Base-by-base conservation (phyloP, 208 protist species). In the Trypanosomatidae sp. region DNA sequence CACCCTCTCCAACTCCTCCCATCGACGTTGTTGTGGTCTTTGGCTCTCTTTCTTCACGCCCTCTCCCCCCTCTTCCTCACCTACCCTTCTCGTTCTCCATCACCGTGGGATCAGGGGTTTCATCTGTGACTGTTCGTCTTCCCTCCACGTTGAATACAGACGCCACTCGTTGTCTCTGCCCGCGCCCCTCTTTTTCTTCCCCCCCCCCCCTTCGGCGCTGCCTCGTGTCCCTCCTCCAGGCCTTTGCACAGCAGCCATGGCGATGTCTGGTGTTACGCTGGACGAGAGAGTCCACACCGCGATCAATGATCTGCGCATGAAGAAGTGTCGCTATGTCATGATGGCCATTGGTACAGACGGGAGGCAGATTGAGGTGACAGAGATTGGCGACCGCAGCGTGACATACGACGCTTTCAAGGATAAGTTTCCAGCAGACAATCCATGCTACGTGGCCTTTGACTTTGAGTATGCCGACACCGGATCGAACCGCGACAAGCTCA, bases 361-460 rank as follows among this genome's bases (percentile, higher is more conserved):
- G 75, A 94, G 82, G 66, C 67, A 90, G 71, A 95, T 98, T 70
- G 86, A 87, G 50, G 83, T 98, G 30, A 82, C 87, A 17, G 76
- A 91, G 62, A 82, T 85, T 1, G 92, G 87, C 44, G 66, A 50
- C 19, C 60, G 86, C n/a, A 41, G 47, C 30, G 75, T 85, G 5
- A 90, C 80, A 49, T 99, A 91, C 77, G 83, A 88, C 22, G 79
- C 93, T 13, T 97, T 99, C 77, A 53, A 86, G 22, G 62, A 22
- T 0, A 81, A 88, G 64, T 77, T 98, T 36, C 77, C 87, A 71
- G 41, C 80, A 15, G 75, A 82, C 41, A 77, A 92, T 69, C 95
- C 95, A 53, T 90, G 90, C 71, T 98, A 98, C 81, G 92, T 83
- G 72, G 87, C 95, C 53, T 97, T 88, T 73, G 97, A 98, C 83